Evolutionary conservation across 2,329 filamentous ascomycete species (phyloP).

Genomic region (Elsinoe fawcettii): DNA sequence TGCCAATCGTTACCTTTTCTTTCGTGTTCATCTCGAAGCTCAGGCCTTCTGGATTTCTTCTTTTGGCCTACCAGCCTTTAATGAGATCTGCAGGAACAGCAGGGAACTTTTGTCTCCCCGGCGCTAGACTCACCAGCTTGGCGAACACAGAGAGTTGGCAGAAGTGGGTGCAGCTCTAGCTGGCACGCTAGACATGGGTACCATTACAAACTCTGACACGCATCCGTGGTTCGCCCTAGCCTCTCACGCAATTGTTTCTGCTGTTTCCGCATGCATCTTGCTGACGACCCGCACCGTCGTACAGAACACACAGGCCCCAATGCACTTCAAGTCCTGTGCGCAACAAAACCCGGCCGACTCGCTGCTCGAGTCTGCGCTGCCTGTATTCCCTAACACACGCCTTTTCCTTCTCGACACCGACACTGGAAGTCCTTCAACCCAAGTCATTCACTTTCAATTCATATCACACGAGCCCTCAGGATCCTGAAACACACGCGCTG

Average conservation of each 20-base stretch:
- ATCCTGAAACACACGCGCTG: conserved; percentile 9
- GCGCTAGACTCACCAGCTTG: conserved; percentile 11
- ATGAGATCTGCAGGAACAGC: conserved; percentile 13
- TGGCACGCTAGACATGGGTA: conserved; percentile 12
- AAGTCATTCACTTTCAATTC: conserved; percentile 7
- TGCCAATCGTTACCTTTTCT: conserved; percentile 13
- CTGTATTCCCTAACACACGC: neutral
- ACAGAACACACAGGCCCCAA: conserved; percentile 8
- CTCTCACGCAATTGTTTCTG: conserved; percentile 14
- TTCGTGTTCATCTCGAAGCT: neutral
- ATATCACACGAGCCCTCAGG: neutral
- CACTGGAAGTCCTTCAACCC: conserved; percentile 1
- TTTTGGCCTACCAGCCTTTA: neutral
- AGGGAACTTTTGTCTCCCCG: conserved; percentile 11
- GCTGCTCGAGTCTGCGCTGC: conserved; percentile 8
- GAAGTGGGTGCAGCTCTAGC: conserved; percentile 9
- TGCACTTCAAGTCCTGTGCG: neutral
- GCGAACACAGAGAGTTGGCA: conserved; percentile 8
- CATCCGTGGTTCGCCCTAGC: conserved; percentile 12
- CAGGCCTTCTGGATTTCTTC: conserved; percentile 5
- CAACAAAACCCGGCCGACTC: conserved; percentile 10
- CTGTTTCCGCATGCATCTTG: conserved; percentile 8
- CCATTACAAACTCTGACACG: conserved; percentile 5
- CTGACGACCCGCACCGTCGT: conserved; percentile 11
- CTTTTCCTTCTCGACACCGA: neutral